Percentiles rank a stretch among this genome's conserved stretches.
Evolutionary conservation across 1,284 basidiomycete species (phyloP).

Genomic region (Golubevia pallescens): DNA sequence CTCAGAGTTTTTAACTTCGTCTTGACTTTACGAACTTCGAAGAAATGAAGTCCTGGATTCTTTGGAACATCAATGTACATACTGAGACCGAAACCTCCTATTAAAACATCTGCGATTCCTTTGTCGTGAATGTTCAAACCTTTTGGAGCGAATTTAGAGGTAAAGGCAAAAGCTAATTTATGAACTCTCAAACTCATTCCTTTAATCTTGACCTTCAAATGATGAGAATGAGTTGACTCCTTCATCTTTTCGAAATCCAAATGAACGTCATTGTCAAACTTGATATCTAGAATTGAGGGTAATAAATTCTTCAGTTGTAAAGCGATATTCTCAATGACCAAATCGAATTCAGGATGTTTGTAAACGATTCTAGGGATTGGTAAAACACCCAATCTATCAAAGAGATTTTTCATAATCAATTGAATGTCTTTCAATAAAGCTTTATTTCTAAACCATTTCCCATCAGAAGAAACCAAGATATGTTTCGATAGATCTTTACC

Average conservation of each 20-base stretch:
- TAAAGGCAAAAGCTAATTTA: conserved; percentile 16
- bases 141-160: conserved; percentile 2
- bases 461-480: conserved; percentile 9
- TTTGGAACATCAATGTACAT: conserved; percentile 18
- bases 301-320: conserved; percentile 12
- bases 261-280: conserved; percentile 18
- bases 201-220: conserved; percentile 20
- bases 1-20: conserved; percentile 14
- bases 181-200: conserved; percentile 21
- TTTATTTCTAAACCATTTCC: conserved; percentile 4
- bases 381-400: conserved; percentile 15
- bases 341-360: conserved; percentile 21
- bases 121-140: conserved; percentile 16
- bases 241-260: conserved; percentile 17
- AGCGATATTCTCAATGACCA: conserved; percentile 24
- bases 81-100: conserved; percentile 16
- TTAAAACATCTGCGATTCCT: conserved; percentile 16
- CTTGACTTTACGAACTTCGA: conserved; percentile 20
- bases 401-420: conserved; percentile 9
- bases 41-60: conserved; percentile 11
- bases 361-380: conserved; percentile 20
- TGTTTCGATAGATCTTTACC: not conserved
- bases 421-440: conserved; percentile 8
- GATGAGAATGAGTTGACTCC: conserved; percentile 8
- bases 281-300: conserved; percentile 14